Conservation (phyloP, 2,329 filamentous ascomycete species). For the Ophiobolus disseminans region DNA sequence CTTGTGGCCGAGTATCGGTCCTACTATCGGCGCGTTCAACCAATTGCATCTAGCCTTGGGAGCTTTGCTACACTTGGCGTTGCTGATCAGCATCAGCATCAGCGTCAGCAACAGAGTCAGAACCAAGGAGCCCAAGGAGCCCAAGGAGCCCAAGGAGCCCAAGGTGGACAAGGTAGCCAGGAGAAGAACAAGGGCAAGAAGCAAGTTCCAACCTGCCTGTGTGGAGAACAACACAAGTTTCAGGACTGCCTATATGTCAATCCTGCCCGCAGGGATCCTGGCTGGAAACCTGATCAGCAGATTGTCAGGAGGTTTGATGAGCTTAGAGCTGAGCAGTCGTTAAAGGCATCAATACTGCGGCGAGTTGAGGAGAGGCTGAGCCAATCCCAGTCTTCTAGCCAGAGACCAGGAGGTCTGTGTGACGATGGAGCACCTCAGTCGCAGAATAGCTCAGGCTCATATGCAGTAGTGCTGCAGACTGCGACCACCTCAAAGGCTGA, state of each 20-base stretch:
- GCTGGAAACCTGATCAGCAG: neutral
- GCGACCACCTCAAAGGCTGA: neutral
- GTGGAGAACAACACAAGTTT: neutral
- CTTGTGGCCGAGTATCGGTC: neutral
- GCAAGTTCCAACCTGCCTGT: neutral
- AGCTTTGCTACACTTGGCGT: neutral
- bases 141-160: no score
- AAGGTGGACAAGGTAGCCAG: no score
- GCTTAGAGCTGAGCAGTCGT: neutral
- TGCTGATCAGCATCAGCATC: no score
- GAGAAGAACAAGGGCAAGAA: neutral
- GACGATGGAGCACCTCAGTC: neutral
- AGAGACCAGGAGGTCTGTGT: neutral
- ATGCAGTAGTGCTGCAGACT: conserved; percentile 1
- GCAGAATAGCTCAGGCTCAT: no score
- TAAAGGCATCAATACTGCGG: neutral
- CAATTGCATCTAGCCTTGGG: neutral
- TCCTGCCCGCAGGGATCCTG: neutral
- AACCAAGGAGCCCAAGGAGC: no score
- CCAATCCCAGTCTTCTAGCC: neutral
- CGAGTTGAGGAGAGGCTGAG: neutral
- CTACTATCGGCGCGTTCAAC: neutral
- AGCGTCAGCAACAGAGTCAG: no score
- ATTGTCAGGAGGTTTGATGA: neutral
- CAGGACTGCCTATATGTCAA: conserved; percentile 1